phyloP scores from a whole-genome alignment of 176 grass and related monocot species.

The Lolium rigidum region DNA sequence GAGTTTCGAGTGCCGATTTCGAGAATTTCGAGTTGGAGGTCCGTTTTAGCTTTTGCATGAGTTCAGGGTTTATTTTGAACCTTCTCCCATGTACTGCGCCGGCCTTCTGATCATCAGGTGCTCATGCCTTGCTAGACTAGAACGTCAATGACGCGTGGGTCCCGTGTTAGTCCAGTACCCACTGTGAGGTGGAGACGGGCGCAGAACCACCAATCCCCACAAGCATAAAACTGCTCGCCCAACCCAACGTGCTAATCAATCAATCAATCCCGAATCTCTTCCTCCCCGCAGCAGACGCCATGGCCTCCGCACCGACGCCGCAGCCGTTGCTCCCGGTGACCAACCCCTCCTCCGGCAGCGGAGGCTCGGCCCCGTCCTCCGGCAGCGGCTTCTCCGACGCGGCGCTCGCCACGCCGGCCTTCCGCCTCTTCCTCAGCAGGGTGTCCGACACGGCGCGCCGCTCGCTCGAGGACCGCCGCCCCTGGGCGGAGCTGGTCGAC shows the following conservation, averaged over 20 bases:
- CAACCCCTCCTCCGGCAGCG: constrained; percentile 33
- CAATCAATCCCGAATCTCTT: constrained; percentile 11
- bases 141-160: constrained; percentile 28
- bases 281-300: constrained; percentile 24
- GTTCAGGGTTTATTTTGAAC: too few relatives aligned
- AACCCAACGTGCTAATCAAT: background rate
- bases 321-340: constrained; percentile 76
- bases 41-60: too few relatives aligned
- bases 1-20: too few relatives aligned
- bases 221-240: constrained; percentile 33
- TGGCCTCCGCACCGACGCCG: constrained; percentile 51
- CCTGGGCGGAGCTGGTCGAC: constrained; percentile 85
- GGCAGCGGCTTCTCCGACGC: constrained; percentile 2
- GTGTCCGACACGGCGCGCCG: constrained; percentile 64
- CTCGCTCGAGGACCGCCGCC: constrained; percentile 74
- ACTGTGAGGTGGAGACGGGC: constrained; percentile 39
- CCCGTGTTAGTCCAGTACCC: constrained; percentile 27
- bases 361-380: constrained; percentile 34
- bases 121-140: background rate
- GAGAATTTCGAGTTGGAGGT: too few relatives aligned
- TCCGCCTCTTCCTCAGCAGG: constrained; percentile 70
- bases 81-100: too few relatives aligned
- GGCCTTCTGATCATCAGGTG: too few relatives aligned
- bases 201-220: constrained; percentile 19
- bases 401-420: constrained; percentile 55